Conservation (phyloP, 495 filamentous ascomycete species). For the Lindgomyces ingoldianus region DNA sequence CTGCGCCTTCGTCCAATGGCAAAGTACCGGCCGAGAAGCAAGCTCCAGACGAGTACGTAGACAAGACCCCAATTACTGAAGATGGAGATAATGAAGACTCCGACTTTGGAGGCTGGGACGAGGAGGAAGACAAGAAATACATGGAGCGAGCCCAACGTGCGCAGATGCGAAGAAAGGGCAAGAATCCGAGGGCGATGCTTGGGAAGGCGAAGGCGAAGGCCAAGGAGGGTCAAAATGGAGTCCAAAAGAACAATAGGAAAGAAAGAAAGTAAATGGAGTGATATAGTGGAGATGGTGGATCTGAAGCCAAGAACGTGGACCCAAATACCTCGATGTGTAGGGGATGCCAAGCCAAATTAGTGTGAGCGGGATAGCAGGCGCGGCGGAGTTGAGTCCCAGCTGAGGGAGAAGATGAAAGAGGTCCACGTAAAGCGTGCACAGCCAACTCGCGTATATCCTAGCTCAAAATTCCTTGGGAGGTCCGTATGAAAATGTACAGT, state of each 20-base stretch:
- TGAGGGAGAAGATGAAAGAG: no score
- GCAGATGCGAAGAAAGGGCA: slow-evolving; percentile 63
- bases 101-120: slow-evolving; percentile 66
- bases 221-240: slow-evolving; percentile 12
- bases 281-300: slow-evolving; percentile 9
- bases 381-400: slow-evolving; percentile 14
- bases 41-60: slow-evolving; percentile 40
- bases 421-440: no score
- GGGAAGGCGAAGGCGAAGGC: slow-evolving; percentile 44
- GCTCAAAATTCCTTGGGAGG: no score
- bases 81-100: slow-evolving; percentile 52
- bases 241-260: background rate
- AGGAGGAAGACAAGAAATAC: slow-evolving; percentile 60
- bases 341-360: slow-evolving; percentile 5
- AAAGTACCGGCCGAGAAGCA: slow-evolving; percentile 34
- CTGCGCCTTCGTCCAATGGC: slow-evolving; percentile 23
- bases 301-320: slow-evolving; percentile 7
- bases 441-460: no score
- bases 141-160: slow-evolving; percentile 62
- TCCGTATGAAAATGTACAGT: no score
- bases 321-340: background rate
- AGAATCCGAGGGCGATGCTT: slow-evolving; percentile 58
- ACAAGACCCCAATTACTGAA: slow-evolving; percentile 54
- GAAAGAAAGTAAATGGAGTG: background rate
- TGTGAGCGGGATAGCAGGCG: slow-evolving; percentile 9